phyloP scores from a whole-genome alignment of 2,329 filamentous ascomycete genomes.

The Fusarium sp. region DNA sequence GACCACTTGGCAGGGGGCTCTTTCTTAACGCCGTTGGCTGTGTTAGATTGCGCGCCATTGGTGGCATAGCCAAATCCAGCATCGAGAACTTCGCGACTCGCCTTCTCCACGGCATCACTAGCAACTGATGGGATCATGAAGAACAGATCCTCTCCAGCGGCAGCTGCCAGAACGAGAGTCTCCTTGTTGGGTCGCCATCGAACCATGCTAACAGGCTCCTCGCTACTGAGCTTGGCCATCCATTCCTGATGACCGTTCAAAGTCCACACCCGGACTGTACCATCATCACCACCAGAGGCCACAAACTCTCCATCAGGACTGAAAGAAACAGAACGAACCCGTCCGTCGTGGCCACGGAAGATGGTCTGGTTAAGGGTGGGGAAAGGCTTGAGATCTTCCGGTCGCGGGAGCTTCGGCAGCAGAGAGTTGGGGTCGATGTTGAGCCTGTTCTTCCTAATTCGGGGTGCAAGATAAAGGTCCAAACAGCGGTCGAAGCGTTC shows the following conservation, averaged over 20 bases:
- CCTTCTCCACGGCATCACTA: constrained; percentile 77
- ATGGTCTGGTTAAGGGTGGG: constrained; percentile 89
- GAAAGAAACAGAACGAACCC: constrained; percentile 85
- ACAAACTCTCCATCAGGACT: constrained; percentile 88
- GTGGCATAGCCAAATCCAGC: constrained; percentile 95
- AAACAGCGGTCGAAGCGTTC: constrained; percentile 96
- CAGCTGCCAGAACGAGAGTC: constrained; percentile 82
- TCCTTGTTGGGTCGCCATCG: constrained; percentile 90
- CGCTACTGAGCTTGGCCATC: constrained; percentile 80
- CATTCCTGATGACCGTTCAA: constrained; percentile 90
- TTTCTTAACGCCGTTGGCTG: constrained; percentile 71
- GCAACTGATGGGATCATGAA: constrained; percentile 82
- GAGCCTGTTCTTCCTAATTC: constrained; percentile 90
- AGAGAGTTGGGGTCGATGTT: constrained; percentile 96
- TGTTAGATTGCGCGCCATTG: constrained; percentile 67
- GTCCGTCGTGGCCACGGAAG: constrained; percentile 88
- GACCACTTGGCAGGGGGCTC: constrained; percentile 84
- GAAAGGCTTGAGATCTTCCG: constrained; percentile 94
- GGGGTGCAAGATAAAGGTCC: constrained; percentile 93
- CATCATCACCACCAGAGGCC: constrained; percentile 94
- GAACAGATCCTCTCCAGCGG: constrained; percentile 85
- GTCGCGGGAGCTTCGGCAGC: constrained; percentile 90
- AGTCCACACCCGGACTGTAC: constrained; percentile 91
- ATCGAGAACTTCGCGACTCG: constrained; percentile 81
- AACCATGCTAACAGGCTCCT: constrained; percentile 85